Conservation (phyloP, 23 red algal species). For the Gracilaria gracilis region DNA sequence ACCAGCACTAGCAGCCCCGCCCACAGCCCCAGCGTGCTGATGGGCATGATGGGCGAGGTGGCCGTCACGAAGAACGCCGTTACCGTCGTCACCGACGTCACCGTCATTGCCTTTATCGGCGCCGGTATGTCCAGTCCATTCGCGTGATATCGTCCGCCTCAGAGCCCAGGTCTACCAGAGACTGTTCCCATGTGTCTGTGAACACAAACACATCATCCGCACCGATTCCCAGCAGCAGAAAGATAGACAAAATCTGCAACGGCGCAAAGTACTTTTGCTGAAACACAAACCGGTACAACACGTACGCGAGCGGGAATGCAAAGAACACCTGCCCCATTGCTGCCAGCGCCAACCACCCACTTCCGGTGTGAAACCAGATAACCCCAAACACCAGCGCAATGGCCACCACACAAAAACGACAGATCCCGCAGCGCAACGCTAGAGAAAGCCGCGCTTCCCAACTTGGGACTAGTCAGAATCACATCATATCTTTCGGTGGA, state of each 20-base stretch:
- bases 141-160: conserved; percentile 31
- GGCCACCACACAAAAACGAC: conserved; percentile 56
- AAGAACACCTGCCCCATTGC: conserved; percentile 80
- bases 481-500: not conserved
- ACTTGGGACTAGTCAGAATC: not conserved
- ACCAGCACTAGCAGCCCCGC: conserved; percentile 62
- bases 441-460: conserved; percentile 21
- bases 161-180: conserved; percentile 52
- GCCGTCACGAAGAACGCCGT: conserved; percentile 84
- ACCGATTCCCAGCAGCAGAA: conserved; percentile 75
- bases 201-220: conserved; percentile 88
- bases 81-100: conserved; percentile 78
- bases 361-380: conserved; percentile 70
- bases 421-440: conserved; percentile 32
- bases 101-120: conserved; percentile 73
- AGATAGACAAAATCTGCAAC: conserved; percentile 76
- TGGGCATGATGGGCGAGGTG: conserved; percentile 78
- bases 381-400: conserved; percentile 71
- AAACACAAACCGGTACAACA: conserved; percentile 71
- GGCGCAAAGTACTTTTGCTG: conserved; percentile 72
- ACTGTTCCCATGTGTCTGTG: conserved; percentile 78
- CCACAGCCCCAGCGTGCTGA: conserved; percentile 81
- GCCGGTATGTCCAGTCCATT: conserved; percentile 67
- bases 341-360: conserved; percentile 47
- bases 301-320: conserved; percentile 71